Evolutionary conservation across 352 stramenopile genomes (phyloP).

Genomic region (Pythium phragmitis): DNA sequence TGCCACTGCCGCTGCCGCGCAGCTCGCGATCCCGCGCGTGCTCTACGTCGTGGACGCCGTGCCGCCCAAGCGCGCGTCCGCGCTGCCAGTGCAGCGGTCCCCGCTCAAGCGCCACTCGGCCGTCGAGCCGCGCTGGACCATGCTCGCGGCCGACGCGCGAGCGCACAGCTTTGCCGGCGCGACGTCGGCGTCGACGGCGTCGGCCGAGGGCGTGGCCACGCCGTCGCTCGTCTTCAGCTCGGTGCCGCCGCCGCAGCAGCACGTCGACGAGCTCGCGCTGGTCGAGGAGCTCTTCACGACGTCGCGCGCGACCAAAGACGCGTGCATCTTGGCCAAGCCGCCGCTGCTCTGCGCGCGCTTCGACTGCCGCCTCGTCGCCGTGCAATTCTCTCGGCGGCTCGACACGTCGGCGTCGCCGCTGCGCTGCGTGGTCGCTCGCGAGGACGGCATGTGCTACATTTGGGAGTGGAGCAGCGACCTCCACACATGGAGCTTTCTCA

Average conservation of each 20-base stretch:
- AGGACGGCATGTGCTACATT: conserved; percentile 79
- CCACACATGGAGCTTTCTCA: conserved; percentile 81
- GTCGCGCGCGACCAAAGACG: conserved; percentile 52
- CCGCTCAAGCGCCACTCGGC: conserved; percentile 5
- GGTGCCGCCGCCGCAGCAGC: conserved; percentile 25
- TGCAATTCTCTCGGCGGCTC: conserved; percentile 45
- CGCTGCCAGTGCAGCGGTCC: conserved; percentile 1
- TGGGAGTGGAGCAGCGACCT: conserved; percentile 85
- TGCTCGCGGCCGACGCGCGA: conserved; percentile 28
- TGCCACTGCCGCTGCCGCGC: conserved; percentile 8
- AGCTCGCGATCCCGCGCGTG: conserved; percentile 38
- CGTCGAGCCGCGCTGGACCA: conserved; percentile 29
- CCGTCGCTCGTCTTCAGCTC: conserved; percentile 23
- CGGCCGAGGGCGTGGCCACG: conserved; percentile 12
- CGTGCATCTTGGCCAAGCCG: conserved; percentile 57
- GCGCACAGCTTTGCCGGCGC: conserved; percentile 28
- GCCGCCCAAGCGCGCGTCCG: conserved; percentile 37
- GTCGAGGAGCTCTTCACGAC: conserved; percentile 71
- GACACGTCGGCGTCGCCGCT: conserved; percentile 25
- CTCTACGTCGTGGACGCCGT: conserved; percentile 79
- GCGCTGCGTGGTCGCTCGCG: conserved; percentile 69
- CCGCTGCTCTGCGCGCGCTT: conserved; percentile 74
- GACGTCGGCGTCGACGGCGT: conserved; percentile 1
- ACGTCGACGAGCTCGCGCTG: conserved; percentile 67
- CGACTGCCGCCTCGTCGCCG: conserved; percentile 62